A percentile compares a stretch with the other conserved stretches of the same genome.
Evolutionary conservation across 2,329 filamentous ascomycete species (phyloP).

Genomic region (Monosporascus ibericus): DNA sequence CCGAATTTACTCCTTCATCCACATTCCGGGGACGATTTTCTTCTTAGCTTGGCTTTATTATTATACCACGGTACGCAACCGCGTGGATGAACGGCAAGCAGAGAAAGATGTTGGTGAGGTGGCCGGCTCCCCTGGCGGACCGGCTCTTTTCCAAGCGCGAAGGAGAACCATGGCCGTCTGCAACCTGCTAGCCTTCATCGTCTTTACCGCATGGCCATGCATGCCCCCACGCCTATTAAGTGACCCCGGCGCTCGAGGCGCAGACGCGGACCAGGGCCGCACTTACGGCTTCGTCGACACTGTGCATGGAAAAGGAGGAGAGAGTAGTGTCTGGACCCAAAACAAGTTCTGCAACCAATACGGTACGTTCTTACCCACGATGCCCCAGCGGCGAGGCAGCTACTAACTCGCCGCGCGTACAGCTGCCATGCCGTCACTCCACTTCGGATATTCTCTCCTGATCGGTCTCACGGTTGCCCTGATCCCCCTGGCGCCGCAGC

Average conservation of each 20-base stretch:
- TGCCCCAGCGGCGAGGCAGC: not conserved
- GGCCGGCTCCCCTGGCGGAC: constrained; percentile 28
- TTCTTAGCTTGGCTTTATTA: constrained; percentile 62
- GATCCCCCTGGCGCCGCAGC: constrained; percentile 53
- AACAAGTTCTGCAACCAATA: constrained; percentile 74
- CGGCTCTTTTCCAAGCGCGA: constrained; percentile 47
- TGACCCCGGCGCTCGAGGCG: constrained; percentile 47
- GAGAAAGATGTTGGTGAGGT: constrained; percentile 3
- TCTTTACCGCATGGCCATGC: constrained; percentile 58
- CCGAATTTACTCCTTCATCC: constrained; percentile 69
- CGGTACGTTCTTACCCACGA: constrained; percentile 35
- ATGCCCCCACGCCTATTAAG: constrained; percentile 58
- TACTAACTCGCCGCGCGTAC: not conserved
- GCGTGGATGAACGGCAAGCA: constrained; percentile 3
- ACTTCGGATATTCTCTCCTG: constrained; percentile 70
- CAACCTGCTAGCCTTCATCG: constrained; percentile 53
- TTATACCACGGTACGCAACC: constrained; percentile 54
- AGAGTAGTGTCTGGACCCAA: constrained; percentile 62
- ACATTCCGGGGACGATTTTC: constrained; percentile 69
- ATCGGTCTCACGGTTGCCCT: constrained; percentile 64
- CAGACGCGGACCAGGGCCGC: constrained; percentile 51
- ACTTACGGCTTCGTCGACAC: constrained; percentile 57
- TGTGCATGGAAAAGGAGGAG: constrained; percentile 48
- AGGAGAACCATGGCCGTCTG: constrained; percentile 56
- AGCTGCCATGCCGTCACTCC: constrained; percentile 70